Conservation (phyloP, 179 eudicot species). For the Gypsophila paniculata region DNA sequence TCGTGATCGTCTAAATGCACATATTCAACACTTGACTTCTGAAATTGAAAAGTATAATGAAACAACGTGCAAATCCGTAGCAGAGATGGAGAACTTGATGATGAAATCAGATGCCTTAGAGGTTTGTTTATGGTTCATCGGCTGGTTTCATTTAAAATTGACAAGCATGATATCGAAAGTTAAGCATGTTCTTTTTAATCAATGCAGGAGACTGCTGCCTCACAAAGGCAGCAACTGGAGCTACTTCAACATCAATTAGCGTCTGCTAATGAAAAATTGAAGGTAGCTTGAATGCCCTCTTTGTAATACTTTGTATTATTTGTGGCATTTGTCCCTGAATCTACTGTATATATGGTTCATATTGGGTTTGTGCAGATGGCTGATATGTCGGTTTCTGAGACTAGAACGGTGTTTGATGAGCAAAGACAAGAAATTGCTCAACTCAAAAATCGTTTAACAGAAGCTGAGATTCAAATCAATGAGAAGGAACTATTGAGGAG, state of each 20-base stretch:
- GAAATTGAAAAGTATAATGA: slow-evolving; percentile 48
- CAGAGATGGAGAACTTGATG: slow-evolving; percentile 47
- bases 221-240: slow-evolving; percentile 47
- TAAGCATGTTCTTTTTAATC: neutral
- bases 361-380: slow-evolving; percentile 43
- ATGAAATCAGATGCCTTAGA: slow-evolving; percentile 53
- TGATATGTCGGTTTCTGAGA: slow-evolving; percentile 51
- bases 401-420: slow-evolving; percentile 46
- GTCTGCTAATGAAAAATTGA: slow-evolving; percentile 50
- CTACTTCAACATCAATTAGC: slow-evolving; percentile 46
- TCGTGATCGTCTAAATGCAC: slow-evolving; percentile 45
- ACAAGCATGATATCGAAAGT: no score
- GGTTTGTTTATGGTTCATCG: slow-evolving; percentile 34
- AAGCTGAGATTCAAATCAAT: slow-evolving; percentile 49
- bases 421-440: slow-evolving; percentile 35
- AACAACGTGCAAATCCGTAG: slow-evolving; percentile 50
- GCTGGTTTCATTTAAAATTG: neutral
- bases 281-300: slow-evolving; percentile 32
- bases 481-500: slow-evolving; percentile 69
- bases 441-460: slow-evolving; percentile 45
- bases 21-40: slow-evolving; percentile 38
- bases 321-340: neutral
- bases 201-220: slow-evolving; percentile 51
- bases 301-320: neutral
- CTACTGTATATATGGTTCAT: neutral